These are phyloP conservation scores for Tylopilus sp. DNA, from an alignment of 768 basidiomycete genomes.

Conservation along the genomic window DNA sequence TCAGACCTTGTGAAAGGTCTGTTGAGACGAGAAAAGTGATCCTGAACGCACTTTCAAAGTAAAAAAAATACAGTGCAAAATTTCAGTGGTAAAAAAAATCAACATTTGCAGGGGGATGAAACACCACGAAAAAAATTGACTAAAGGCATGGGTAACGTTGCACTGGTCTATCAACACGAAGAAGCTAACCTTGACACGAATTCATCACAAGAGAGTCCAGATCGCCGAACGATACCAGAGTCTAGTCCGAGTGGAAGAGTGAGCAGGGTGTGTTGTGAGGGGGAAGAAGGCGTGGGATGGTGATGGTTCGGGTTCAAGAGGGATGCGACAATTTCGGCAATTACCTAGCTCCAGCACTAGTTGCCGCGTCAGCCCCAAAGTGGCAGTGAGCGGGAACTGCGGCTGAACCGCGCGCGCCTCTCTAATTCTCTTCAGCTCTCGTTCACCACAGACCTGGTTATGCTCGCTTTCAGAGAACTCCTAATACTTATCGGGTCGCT, in stretches of 20 bases:
- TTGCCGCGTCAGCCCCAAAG: conserved; percentile 26
- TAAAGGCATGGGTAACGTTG: not conserved
- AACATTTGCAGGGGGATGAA: not conserved
- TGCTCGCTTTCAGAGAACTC: conserved; percentile 36
- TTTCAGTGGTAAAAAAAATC: not conserved
- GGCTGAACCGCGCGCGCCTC: not conserved
- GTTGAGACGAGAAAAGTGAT: not conserved
- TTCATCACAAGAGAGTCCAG: not conserved
- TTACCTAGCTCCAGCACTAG: conserved; percentile 21
- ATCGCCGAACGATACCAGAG: too few species aligned
- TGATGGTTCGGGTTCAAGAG: conserved; percentile 33
- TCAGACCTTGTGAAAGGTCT: not conserved
- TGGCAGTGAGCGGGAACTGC: conserved; percentile 9
- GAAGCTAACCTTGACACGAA: not conserved
- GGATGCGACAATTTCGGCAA: conserved; percentile 17
- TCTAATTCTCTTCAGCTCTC: not conserved
- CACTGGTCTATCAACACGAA: not conserved
- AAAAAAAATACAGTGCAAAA: not conserved
- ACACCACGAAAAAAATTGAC: not conserved
- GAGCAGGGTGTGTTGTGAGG: not conserved
- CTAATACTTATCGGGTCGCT: conserved; percentile 44
- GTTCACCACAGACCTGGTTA: conserved; percentile 13
- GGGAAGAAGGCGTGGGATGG: conserved; percentile 11
- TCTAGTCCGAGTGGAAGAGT: not conserved
- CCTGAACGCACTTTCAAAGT: not conserved